Base-by-base conservation (phyloP, 1,139 yeast species). In the Debaryomyces subglobosus region DNA sequence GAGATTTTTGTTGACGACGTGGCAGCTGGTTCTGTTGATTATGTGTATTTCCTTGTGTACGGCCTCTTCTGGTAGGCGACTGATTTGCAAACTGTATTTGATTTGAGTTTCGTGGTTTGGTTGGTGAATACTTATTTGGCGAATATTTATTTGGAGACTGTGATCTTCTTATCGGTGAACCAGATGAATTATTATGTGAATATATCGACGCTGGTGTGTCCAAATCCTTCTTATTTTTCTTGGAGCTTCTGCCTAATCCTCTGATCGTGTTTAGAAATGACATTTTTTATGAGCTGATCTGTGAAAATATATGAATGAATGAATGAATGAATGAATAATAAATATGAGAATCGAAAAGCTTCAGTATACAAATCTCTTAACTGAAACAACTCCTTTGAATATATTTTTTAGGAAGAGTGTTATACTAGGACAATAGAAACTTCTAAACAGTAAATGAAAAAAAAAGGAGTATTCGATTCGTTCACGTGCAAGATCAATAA, bases 191-290 rank as follows among this genome's bases (percentile, higher is more conserved):
- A 3, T 71, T 56, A 51, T 70, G 73, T 13, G 67, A 60, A 51
- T 72, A 75, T 37, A 74, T 53, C 44, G 70, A 59, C 43, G 68
- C 56, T 40, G 75, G 64, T 10, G 63, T 49, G 41, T 77, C 75
- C 56, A 74, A 52, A 53, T 79, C 71, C 54, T 75, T 74, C 55
- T 72, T 74, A 50, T 67, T 68, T 65, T 84, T 84, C 56, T 83
- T 83, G 32, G 85, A 78, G 51, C 81, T 76, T 59, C 90, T 73
- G 32, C 89, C 88, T 52, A 85, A 78, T 23, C 89, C 89, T 62
- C 88, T 74, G 44, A 69, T 72, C 49, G 77, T 69, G 56, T 73
- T 74, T 43, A 76, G 64, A 53, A 76, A 76, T 20, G 80, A 76
- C 81, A 76, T 76, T 41, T 12, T 48, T 24, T 35, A 33, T 39